Conservation (phyloP, 768 basidiomycete genomes). For the Tulasnella sp. region DNA sequence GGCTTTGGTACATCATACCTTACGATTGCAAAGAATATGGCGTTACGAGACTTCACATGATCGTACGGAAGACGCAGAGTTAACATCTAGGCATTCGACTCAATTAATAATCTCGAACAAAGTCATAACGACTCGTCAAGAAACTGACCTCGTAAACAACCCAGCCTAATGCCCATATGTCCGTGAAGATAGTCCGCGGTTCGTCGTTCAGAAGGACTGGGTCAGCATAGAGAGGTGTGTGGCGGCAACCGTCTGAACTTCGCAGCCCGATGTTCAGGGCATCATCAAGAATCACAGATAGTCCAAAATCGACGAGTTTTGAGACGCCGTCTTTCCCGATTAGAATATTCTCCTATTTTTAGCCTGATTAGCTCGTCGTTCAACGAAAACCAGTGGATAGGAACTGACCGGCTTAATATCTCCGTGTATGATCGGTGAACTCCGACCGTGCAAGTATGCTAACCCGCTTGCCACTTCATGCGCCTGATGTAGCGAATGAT, state of each 20-base stretch:
- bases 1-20: background rate
- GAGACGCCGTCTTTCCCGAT: background rate
- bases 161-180: background rate
- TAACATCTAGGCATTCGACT: background rate
- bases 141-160: background rate
- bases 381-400: background rate
- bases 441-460: background rate
- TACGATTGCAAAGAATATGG: background rate
- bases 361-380: background rate
- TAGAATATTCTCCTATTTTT: background rate
- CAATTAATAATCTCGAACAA: background rate
- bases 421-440: conserved; percentile 9
- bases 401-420: conserved; percentile 18
- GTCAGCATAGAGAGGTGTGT: background rate
- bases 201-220: background rate
- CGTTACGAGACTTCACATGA: background rate
- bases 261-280: background rate
- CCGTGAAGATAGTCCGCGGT: background rate
- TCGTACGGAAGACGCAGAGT: background rate
- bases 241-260: background rate
- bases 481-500: background rate
- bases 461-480: background rate
- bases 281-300: background rate
- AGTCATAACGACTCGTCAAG: too few relatives aligned
- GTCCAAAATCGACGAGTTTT: background rate